Percentiles rank a stretch among this genome's conserved stretches.
Conservation (phyloP, 176 grass and related monocot genomes). For the Phragmites australis region DNA sequence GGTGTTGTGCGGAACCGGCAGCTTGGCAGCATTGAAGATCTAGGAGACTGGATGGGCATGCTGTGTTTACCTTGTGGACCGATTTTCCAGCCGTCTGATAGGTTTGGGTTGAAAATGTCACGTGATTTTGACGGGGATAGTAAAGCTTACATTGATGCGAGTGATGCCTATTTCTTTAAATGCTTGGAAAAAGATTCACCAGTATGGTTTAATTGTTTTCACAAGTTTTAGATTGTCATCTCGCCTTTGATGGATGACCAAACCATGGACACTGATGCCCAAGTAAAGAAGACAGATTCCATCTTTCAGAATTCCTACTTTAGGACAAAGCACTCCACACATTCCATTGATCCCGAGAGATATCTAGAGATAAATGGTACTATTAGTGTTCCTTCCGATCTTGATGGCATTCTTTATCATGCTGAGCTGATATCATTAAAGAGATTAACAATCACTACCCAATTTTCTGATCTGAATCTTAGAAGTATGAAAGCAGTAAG, state of each 20-base stretch:
- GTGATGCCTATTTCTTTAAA: background rate
- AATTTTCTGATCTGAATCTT: background rate
- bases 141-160: slow-evolving; percentile 27
- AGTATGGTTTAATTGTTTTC: slow-evolving; percentile 26
- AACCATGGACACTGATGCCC: background rate
- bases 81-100: background rate
- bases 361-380: slow-evolving; percentile 24
- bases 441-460: background rate
- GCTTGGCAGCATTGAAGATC: background rate
- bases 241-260: slow-evolving; percentile 3
- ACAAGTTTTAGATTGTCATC: slow-evolving; percentile 23
- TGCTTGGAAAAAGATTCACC: slow-evolving; percentile 23
- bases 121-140: background rate
- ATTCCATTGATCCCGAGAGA: background rate
- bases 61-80: slow-evolving; percentile 31
- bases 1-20: background rate
- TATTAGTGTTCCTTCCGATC: background rate
- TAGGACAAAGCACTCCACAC: background rate
- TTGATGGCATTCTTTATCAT: slow-evolving; percentile 16
- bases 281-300: background rate
- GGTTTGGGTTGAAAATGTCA: slow-evolving; percentile 6
- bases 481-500: slow-evolving; percentile 10
- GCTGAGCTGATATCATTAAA: slow-evolving; percentile 32
- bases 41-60: slow-evolving; percentile 25
- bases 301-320: background rate